phyloP scores from a whole-genome alignment of 2,329 filamentous ascomycete genomes.

The Pochonia chlamydosporia region DNA sequence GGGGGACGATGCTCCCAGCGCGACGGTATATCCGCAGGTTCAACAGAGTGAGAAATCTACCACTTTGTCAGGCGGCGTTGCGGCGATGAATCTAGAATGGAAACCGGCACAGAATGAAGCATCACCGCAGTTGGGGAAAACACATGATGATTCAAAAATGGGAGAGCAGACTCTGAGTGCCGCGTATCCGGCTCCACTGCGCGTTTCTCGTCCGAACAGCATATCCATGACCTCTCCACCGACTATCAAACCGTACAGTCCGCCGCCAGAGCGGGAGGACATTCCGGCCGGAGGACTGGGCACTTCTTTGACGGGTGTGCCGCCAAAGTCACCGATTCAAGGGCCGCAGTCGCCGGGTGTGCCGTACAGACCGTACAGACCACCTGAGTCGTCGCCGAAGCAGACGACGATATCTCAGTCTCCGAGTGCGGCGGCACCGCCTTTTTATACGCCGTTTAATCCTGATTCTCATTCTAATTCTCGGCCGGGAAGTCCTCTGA shows the following conservation, averaged over 20 bases:
- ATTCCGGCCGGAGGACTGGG: background rate
- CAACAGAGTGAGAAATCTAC: too few relatives aligned
- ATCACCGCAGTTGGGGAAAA: background rate
- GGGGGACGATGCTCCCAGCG: constrained; percentile 5
- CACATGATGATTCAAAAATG: background rate
- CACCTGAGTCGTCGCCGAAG: constrained; percentile 10
- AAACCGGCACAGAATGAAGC: too few relatives aligned
- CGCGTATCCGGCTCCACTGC: constrained; percentile 11
- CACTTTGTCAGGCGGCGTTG: too few relatives aligned
- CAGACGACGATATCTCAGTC: background rate
- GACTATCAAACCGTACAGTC: constrained; percentile 22
- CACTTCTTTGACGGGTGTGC: background rate
- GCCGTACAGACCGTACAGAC: constrained; percentile 25
- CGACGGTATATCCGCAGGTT: constrained; percentile 5
- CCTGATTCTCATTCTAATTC: background rate
- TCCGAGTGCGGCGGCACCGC: constrained; percentile 4
- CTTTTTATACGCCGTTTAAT: constrained; percentile 12
- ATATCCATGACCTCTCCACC: constrained; percentile 11
- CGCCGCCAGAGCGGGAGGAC: constrained; percentile 13
- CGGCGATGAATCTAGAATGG: too few relatives aligned
- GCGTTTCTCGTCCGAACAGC: background rate
- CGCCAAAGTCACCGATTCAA: background rate
- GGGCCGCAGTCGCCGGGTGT: background rate
- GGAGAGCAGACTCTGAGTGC: background rate
- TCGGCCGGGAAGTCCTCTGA: background rate